Evolutionary conservation across 495 filamentous ascomycete genomes (phyloP).

Genomic region (Aspergillus biplanus): DNA sequence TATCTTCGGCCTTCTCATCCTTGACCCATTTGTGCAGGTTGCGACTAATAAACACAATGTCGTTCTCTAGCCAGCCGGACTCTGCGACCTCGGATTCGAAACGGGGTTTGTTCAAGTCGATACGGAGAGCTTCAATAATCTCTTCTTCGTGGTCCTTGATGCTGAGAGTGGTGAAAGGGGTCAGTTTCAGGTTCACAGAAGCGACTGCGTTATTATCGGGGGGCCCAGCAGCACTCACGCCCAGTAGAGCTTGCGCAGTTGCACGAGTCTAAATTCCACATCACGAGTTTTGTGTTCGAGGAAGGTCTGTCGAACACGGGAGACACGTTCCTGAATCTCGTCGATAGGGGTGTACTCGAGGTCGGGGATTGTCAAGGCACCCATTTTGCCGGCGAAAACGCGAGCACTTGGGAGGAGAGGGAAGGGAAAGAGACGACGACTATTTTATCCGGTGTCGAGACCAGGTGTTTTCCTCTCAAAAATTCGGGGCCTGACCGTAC

Average conservation of each 20-base stretch:
- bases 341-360: conserved; percentile 70
- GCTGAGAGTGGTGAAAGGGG: conserved; percentile 32
- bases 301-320: conserved; percentile 65
- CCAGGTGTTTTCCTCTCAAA: not conserved
- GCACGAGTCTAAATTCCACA: conserved; percentile 76
- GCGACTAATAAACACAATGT: conserved; percentile 74
- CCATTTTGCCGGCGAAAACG: conserved; percentile 27
- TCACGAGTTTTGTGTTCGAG: conserved; percentile 77
- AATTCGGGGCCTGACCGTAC: not conserved
- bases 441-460: not conserved
- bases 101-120: conserved; percentile 73
- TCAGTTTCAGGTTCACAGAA: conserved; percentile 12
- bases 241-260: conserved; percentile 95
- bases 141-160: conserved; percentile 74
- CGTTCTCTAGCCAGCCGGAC: conserved; percentile 71
- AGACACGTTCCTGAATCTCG: conserved; percentile 62
- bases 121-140: conserved; percentile 68
- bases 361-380: conserved; percentile 48
- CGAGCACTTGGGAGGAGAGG: not conserved
- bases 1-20: conserved; percentile 75
- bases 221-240: conserved; percentile 47
- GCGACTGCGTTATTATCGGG: not conserved
- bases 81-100: conserved; percentile 76
- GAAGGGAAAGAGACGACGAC: not conserved
- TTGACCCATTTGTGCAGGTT: conserved; percentile 81